Base-by-base conservation (phyloP, 345 rosid species). In the Brassica nigra region DNA sequence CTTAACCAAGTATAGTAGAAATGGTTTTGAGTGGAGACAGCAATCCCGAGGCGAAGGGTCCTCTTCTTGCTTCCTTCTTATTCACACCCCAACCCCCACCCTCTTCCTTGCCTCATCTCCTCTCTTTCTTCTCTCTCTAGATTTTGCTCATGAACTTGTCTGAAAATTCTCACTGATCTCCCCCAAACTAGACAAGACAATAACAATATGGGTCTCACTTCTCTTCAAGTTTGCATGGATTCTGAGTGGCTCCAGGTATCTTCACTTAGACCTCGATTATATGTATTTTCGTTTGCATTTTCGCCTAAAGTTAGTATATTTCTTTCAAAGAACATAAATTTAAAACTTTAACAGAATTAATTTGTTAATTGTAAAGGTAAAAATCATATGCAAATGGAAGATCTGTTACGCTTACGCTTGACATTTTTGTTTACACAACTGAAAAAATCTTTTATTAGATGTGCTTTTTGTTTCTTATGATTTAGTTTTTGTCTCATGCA, bases 171-270 rank as follows among this genome's bases (percentile, higher is more conserved):
- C 31, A 44, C 74, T 23, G 27, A 23, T 23, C 27, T 47, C 74
- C 70, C 78, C 27, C 28, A 39, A 29, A 28, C 29, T 2, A 78
- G 65, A 47, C 37, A 47, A 47, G 67, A 57, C 4, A 47, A 31
- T 10, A 27, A 42, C 68, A 37, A 76, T 34, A 91, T 91, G 93
- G 90, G 90, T 76, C 87, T 90, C 68, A 88, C 88, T 78, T 91
- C 97, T 81, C 86, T 92, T 52, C 98, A 89, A 85, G 95, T 89
- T 74, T 95, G 95, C 92, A 90, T 92, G 98, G 98, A 95, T 83
- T 91, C 95, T 44, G 97, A 92, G 30, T 95, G 98, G 99, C 88
- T 95, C 27, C 97, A 92, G 95, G 99, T 92, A 79, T n/a, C 34
- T 49, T 18, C 59, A 37, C 36, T 42, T 37, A 39, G 8, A 37